Evolutionary conservation across 2,329 filamentous ascomycete genomes (phyloP).

Genomic region (Pseudovirgaria hyperparasitica): DNA sequence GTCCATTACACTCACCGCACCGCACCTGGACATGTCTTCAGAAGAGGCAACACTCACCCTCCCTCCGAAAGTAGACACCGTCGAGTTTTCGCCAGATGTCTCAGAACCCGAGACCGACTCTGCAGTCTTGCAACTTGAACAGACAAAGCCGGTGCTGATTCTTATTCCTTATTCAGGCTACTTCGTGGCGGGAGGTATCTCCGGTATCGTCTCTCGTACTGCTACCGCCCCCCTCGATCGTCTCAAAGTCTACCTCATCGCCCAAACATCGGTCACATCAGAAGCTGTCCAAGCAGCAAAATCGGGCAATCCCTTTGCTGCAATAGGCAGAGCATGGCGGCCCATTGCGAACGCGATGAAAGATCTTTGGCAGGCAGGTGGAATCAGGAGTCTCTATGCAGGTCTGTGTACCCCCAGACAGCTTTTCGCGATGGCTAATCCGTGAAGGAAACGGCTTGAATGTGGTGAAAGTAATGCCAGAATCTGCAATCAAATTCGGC

Average conservation of each 20-base stretch:
- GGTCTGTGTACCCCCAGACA: slow-evolving; percentile 41
- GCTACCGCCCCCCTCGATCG: slow-evolving; percentile 93
- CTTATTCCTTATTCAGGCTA: slow-evolving; percentile 81
- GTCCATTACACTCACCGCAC: slow-evolving; percentile 11
- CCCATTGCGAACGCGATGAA: slow-evolving; percentile 62
- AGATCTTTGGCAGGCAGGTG: slow-evolving; percentile 75
- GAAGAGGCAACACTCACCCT: slow-evolving; percentile 6
- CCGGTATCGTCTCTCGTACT: slow-evolving; percentile 88
- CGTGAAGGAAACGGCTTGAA: slow-evolving; percentile 80
- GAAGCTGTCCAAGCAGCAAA: slow-evolving; percentile 54
- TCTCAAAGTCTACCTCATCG: slow-evolving; percentile 93
- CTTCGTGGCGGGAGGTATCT: slow-evolving; percentile 88
- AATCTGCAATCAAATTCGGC: slow-evolving; percentile 96
- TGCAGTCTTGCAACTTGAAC: slow-evolving; percentile 16
- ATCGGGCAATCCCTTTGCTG: slow-evolving; percentile 52
- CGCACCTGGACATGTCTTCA: slow-evolving; percentile 14
- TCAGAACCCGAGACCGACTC: slow-evolving; percentile 14
- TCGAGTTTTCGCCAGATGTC: slow-evolving; percentile 8
- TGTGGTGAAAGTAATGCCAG: slow-evolving; percentile 95
- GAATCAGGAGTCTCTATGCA: slow-evolving; percentile 80
- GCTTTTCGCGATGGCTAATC: slow-evolving; percentile 8
- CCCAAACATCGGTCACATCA: slow-evolving; percentile 58
- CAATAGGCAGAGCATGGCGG: slow-evolving; percentile 50
- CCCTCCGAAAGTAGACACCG: slow-evolving; percentile 12
- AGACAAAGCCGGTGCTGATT: slow-evolving; percentile 39